Evolutionary conservation across 805 yeast species (phyloP).

Genomic region (Isabelozyma gotoi): DNA sequence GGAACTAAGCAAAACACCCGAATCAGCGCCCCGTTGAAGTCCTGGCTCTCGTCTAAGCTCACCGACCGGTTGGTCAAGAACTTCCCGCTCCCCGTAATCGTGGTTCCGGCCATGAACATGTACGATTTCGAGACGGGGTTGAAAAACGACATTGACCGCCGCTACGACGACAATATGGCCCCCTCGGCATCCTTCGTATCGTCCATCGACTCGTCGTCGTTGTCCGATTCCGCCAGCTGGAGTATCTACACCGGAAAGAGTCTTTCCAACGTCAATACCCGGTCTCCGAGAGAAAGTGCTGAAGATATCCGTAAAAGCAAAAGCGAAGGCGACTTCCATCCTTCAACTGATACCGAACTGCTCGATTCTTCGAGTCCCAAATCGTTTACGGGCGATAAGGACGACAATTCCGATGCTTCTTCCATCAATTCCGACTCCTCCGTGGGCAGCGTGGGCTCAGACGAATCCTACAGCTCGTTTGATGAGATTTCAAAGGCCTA

Average conservation of each 20-base stretch:
- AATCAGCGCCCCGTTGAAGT: constrained; percentile 50
- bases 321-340: no score
- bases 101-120: constrained; percentile 63
- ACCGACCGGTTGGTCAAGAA: constrained; percentile 65
- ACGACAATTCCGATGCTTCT: constrained; percentile 9
- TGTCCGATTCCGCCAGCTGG: not conserved
- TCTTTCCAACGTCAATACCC: constrained; percentile 1
- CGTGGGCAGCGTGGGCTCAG: constrained; percentile 20
- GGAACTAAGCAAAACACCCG: constrained; percentile 50
- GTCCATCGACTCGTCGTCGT: not conserved
- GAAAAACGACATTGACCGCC: constrained; percentile 27
- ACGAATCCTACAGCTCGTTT: constrained; percentile 35
- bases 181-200: constrained; percentile 1
- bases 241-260: not conserved
- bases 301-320: no score
- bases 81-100: constrained; percentile 64
- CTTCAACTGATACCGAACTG: no score
- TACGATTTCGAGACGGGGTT: constrained; percentile 48
- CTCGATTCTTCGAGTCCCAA: no score
- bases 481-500: constrained; percentile 38
- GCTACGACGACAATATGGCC: not conserved
- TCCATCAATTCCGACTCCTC: constrained; percentile 20
- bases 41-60: constrained; percentile 62
- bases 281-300: no score
- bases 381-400: no score